Conservation (phyloP, 129 eudicot species). For the Chrysanthemum lavandulifolium region DNA sequence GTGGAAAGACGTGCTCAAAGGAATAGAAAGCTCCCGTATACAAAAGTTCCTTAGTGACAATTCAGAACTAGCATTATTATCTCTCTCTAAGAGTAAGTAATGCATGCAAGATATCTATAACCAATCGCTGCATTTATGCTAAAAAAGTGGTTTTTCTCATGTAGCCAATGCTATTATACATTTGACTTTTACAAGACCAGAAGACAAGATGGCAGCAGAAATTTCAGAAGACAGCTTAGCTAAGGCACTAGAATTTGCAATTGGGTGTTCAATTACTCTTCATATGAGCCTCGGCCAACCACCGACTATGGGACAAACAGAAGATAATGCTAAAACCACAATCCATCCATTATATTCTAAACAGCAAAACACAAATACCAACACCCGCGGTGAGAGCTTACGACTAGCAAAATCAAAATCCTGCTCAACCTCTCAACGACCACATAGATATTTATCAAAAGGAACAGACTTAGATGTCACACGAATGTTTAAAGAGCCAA, state of each 20-base stretch:
- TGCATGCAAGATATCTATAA: slow-evolving; percentile 10
- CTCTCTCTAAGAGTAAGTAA: slow-evolving; percentile 32
- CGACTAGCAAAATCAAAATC: slow-evolving; percentile 30
- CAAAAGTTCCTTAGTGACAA: slow-evolving; percentile 30
- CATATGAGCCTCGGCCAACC: slow-evolving; percentile 30
- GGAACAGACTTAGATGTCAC: slow-evolving; percentile 3
- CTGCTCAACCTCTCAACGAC: slow-evolving; percentile 28
- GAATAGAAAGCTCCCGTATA: slow-evolving; percentile 21
- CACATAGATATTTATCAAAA: slow-evolving; percentile 19
- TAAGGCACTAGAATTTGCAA: slow-evolving; percentile 33
- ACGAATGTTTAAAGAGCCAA: neutral
- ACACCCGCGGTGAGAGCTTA: slow-evolving; percentile 13
- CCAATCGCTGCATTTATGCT: neutral
- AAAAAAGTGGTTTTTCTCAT: neutral
- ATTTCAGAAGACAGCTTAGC: slow-evolving; percentile 32
- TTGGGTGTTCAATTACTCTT: slow-evolving; percentile 33
- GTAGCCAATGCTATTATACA: slow-evolving; percentile 34
- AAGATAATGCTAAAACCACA: slow-evolving; percentile 5
- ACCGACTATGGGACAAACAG: neutral
- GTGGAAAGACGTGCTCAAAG: slow-evolving; percentile 32
- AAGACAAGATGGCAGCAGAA: slow-evolving; percentile 35
- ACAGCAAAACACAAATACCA: neutral
- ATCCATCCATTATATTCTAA: slow-evolving; percentile 15
- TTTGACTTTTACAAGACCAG: slow-evolving; percentile 32
- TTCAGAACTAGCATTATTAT: slow-evolving; percentile 30